A percentile compares a stretch with the other conserved stretches of the same genome.
phyloP scores from a whole-genome alignment of 768 basidiomycete genomes.

The Suillus plorans region DNA sequence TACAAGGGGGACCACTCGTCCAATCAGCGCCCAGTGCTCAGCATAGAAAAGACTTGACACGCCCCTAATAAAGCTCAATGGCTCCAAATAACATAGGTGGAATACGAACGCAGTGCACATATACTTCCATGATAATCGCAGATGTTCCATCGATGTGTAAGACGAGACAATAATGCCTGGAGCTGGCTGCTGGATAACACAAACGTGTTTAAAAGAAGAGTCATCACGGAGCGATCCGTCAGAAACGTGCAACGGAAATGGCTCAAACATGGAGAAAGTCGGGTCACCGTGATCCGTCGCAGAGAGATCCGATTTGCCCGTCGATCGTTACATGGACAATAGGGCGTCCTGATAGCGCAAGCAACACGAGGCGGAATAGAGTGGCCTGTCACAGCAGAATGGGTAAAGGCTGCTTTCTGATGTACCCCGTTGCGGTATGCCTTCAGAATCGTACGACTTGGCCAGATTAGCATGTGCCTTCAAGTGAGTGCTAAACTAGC shows the following conservation, averaged over 20 bases:
- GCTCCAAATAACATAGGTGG: neutral
- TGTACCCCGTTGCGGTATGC: neutral
- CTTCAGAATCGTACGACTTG: neutral
- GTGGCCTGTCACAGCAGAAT: neutral
- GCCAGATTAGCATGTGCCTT: neutral
- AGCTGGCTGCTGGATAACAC: neutral
- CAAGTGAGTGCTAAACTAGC: neutral
- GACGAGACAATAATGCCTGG: neutral
- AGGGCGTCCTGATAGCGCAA: neutral
- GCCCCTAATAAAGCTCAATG: neutral
- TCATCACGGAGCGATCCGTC: neutral
- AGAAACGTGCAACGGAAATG: neutral
- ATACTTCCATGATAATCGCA: neutral
- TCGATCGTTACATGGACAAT: neutral
- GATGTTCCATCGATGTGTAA: neutral
- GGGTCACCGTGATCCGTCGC: neutral
- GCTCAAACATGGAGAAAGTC: neutral
- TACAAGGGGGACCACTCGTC: neutral
- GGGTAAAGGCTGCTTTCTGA: neutral
- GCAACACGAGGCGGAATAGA: neutral
- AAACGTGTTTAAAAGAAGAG: conserved; percentile 1
- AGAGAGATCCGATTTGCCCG: neutral
- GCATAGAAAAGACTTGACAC: neutral
- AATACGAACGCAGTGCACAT: neutral
- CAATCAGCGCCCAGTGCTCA: neutral